Base-by-base conservation (phyloP, 169 alveolate genomes). In the Amoebophrya sp. region DNA sequence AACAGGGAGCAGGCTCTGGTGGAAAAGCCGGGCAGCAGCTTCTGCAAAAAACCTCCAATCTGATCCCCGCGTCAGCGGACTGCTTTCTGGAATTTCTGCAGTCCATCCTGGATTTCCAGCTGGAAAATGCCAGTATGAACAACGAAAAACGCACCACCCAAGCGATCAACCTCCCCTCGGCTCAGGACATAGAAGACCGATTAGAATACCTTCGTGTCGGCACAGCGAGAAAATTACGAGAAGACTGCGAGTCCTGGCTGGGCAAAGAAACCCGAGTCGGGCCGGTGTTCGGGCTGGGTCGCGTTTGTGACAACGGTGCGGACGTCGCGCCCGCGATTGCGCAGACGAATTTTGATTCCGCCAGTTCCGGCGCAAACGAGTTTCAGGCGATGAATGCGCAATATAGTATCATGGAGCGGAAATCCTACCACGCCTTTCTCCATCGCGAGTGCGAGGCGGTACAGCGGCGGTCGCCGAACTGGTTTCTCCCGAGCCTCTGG, bases 251-350 rank as follows among this genome's bases (percentile, higher is more conserved):
- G 66, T 7, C 7, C 18, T 47, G 66, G 66, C 66, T 47, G 29
- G 66, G 66, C 66, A 7, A 18, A 7, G 66, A 47, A 18, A 47
- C 29, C 66, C 7, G 66, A 7, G 66, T 47, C 7, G 66, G 66
- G 29, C 66, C 66, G 66, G 66, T 47, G 18, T 7, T n/a, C n/a
- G n/a, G n/a, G n/a, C n/a, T n/a, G n/a, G n/a, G n/a, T n/a, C n/a
- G n/a, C n/a, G n/a, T n/a, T n/a, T 47, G 66, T 47, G 66, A 47
- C 66, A 47, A 47, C 66, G 66, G 66, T 47, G 66, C 66, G 66
- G 66, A 18, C 18, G 18, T 47, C 18, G 66, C 66, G 18, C 29
- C 18, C 18, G 66, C 66, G 66, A 47, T 7, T 18, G 66, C 66
- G 29, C 29, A 47, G n/a, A n/a, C n/a, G n/a, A n/a, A n/a, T n/a